A percentile compares a stretch with the other conserved stretches of the same genome.
Evolutionary conservation across 2,329 filamentous ascomycete species (phyloP).

Genomic region (Cercospora berteroae): DNA sequence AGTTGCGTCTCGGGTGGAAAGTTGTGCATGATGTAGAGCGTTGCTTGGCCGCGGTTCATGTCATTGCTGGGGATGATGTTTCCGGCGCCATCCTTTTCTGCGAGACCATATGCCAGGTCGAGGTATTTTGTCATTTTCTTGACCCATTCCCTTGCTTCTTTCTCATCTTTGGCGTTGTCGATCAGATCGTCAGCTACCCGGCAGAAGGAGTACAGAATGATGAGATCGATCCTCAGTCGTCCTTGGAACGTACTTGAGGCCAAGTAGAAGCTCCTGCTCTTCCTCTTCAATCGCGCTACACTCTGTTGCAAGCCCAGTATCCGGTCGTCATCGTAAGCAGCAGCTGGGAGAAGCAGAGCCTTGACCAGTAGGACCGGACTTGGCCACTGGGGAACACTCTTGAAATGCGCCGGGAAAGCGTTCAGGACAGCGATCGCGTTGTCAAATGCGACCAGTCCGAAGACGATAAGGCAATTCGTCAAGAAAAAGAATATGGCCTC

Average conservation of each 20-base stretch:
- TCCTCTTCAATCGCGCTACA: slow-evolving; percentile 56
- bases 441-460: slow-evolving; percentile 67
- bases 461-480: slow-evolving; percentile 68
- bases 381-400: slow-evolving; percentile 49
- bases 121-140: slow-evolving; percentile 58
- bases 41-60: slow-evolving; percentile 33
- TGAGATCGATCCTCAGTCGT: slow-evolving; percentile 64
- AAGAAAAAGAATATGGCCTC: slow-evolving; percentile 72
- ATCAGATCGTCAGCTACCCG: slow-evolving; percentile 71
- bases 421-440: slow-evolving; percentile 65
- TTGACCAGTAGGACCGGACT: slow-evolving; percentile 52
- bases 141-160: slow-evolving; percentile 59
- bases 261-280: slow-evolving; percentile 72
- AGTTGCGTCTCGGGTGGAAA: slow-evolving; percentile 56
- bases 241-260: slow-evolving; percentile 69
- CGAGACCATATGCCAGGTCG: slow-evolving; percentile 50
- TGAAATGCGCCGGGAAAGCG: slow-evolving; percentile 60
- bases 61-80: slow-evolving; percentile 33
- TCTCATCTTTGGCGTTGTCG: slow-evolving; percentile 57
- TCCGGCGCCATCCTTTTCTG: slow-evolving; percentile 29
- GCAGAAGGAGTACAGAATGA: slow-evolving; percentile 71
- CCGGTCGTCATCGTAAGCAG: slow-evolving; percentile 57
- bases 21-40: slow-evolving; percentile 45
- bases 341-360: slow-evolving; percentile 51
- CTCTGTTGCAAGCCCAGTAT: slow-evolving; percentile 60